A percentile compares a stretch with the other conserved stretches of the same genome.
Conservation (phyloP, 352 stramenopile species). For the Thalassiosira livingstoniorum region DNA sequence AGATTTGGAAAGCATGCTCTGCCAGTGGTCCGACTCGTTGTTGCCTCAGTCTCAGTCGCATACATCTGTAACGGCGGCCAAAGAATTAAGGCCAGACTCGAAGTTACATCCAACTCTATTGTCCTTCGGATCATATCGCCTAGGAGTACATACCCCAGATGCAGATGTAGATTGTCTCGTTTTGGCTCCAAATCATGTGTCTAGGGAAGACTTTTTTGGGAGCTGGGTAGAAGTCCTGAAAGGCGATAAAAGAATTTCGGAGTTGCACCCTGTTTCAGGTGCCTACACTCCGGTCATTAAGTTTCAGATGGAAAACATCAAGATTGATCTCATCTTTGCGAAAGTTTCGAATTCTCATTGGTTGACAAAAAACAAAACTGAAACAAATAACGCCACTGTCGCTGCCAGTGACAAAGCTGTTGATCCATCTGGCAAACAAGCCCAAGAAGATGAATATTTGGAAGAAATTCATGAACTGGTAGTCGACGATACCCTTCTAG, state of each 20-base stretch:
- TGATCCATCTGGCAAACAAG: not conserved
- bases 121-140: conserved; percentile 94
- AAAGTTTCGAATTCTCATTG: conserved; percentile 61
- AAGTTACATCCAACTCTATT: conserved; percentile 15
- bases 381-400: not conserved
- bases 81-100: too few relatives aligned
- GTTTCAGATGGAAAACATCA: conserved; percentile 90
- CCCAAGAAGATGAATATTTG: conserved; percentile 57
- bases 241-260: conserved; percentile 72
- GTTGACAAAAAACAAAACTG: conserved; percentile 18
- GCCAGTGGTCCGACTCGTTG: conserved; percentile 30
- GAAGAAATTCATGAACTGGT: conserved; percentile 39
- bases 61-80: too few relatives aligned
- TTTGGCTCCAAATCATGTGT: conserved; percentile 91
- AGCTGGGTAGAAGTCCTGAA: conserved; percentile 67
- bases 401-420: not conserved
- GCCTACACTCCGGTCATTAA: conserved; percentile 96
- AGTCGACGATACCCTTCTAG: conserved; percentile 48
- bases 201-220: conserved; percentile 94
- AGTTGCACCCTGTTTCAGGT: conserved; percentile 86
- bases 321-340: conserved; percentile 94
- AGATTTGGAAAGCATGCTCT: conserved; percentile 42
- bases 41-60: not conserved
- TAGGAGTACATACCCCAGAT: conserved; percentile 94
- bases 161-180: conserved; percentile 96